Base-by-base conservation (phyloP, 2,329 filamentous ascomycete species). In the Exophiala mesophila region DNA sequence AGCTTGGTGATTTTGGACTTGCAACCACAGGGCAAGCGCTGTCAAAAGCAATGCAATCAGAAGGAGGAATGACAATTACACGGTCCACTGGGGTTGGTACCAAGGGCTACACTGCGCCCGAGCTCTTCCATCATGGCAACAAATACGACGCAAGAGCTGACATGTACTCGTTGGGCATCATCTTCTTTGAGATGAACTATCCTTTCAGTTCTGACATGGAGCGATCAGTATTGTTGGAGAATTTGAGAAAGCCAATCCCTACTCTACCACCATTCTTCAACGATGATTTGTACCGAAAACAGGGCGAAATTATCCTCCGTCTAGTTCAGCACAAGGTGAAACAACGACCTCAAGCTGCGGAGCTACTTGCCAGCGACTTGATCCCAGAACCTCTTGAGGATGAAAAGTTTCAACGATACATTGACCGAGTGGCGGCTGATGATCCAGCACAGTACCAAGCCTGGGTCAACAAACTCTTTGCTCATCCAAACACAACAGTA, bases 121-220 rank as follows among this genome's bases (percentile, higher is more conserved):
- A 98, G 63, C 78, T 98, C 42, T 81, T 85, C 46, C 36, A 36
- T 18, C 39, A 33, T 18, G 42, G 45, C 15, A 42, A 83, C 3
- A 82, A 82, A 48, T 97, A 97, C 61, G 94, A 86, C 46, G 82
- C 87, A 44, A 97, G 96, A 63, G 89, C 97, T 1, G 92, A 98
- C 68, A 97, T 98, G 90, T 98, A 92, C 61, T 96, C 90, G 0
- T 73, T 98, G 30, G 92, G 92, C 0, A 85, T 98, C 50, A 97
- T 98, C 44, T 94, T 98, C 67, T 97, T 96, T 55, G 92, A 98
- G 64, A 98, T 98, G 92, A 94, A 85, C 58, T 72, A 78, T 52
- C 67, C 74, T 3, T 64, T 83, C 32, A 68, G 68, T 13, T 83
- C 80, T 1, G 71, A 68, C 2, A 82, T 82, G 76, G 80, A 83